Evolutionary conservation across 2,329 filamentous ascomycete genomes (phyloP), one percentile per base, ranked within the genome.

Genomic region (Aaosphaeria pasadenensis): DNA sequence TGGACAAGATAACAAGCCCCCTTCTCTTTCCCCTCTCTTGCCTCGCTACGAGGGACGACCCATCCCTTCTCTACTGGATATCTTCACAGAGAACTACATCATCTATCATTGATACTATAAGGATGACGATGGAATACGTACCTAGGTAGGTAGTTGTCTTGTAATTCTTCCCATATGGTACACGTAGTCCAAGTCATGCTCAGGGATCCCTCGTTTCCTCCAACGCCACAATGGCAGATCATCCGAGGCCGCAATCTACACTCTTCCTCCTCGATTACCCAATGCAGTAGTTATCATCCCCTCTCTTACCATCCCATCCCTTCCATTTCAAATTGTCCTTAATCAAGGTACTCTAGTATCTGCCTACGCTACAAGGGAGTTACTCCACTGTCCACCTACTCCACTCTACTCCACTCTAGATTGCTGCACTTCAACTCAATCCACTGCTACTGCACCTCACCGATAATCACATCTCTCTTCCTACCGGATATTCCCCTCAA

Each of bases 181-280:
- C 17, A 24, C 17, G 17, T 24, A 24, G 17, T 24, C 17, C 3
- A 43, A 11, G 17, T 7, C 17, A 11, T 11, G 9, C 3, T 31
- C 7, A 29, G 42, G 42, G 36, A 35, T 7, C 17, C 28, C 40
- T 42, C 30, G 9, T 4, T 44, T n/a, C n/a, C 6, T 6, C 13
- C 3, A 44, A 30, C 46, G 46, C 46, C 46, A 48, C 46, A 48
- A 48, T 44, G 17, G 46, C 31, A 44, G 46, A 48, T 48, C 46
- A 48, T 45, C 46, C 42, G 46, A 48, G 42, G 46, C 46, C 36
- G 42, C 13, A 45, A 48, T 45, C 46, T 24, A 48, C 39, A 42
- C 28, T 6, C 42, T 45, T 24, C 45, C 24, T 5, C n/a, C 17
- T 30, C 13, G 13, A 5, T 28, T 48, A 7, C 46, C 46, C 36